phyloP scores from a whole-genome alignment of 306 rosid genomes.

The Albizia julibrissin region DNA sequence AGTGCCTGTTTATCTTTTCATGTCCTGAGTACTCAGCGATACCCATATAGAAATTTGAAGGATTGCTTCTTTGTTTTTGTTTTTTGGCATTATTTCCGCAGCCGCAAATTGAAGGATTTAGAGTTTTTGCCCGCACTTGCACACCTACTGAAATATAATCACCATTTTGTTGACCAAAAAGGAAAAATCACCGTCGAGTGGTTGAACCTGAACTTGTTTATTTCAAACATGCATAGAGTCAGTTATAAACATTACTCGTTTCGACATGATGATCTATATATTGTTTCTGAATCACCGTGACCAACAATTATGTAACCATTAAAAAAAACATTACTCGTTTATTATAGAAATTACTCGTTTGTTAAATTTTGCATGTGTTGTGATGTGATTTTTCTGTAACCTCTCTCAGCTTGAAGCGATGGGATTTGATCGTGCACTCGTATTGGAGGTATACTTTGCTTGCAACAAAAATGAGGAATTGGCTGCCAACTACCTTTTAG shows the following conservation, averaged over 20 bases:
- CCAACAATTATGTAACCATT: no score
- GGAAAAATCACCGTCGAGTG: background rate
- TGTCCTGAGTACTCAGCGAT: background rate
- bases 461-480: constrained; percentile 93
- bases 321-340: background rate
- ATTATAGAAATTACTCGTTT: background rate
- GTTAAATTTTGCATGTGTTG: background rate
- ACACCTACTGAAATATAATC: background rate
- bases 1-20: background rate
- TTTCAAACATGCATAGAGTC: background rate
- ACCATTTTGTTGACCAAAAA: background rate
- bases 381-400: background rate
- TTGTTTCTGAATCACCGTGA: no score
- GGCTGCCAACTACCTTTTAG: constrained; percentile 93
- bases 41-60: background rate
- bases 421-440: constrained; percentile 84
- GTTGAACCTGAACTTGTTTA: background rate
- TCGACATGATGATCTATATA: no score
- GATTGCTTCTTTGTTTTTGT: background rate
- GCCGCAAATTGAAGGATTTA: background rate
- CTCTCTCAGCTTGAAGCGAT: constrained; percentile 69
- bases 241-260: background rate
- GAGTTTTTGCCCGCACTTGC: background rate
- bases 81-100: background rate
- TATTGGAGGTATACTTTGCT: constrained; percentile 85